Percentiles rank a stretch among this genome's conserved stretches.
These are phyloP conservation scores for Phoma herbarum DNA, from an alignment of 2,329 filamentous ascomycete species.

Conservation along the genomic window DNA sequence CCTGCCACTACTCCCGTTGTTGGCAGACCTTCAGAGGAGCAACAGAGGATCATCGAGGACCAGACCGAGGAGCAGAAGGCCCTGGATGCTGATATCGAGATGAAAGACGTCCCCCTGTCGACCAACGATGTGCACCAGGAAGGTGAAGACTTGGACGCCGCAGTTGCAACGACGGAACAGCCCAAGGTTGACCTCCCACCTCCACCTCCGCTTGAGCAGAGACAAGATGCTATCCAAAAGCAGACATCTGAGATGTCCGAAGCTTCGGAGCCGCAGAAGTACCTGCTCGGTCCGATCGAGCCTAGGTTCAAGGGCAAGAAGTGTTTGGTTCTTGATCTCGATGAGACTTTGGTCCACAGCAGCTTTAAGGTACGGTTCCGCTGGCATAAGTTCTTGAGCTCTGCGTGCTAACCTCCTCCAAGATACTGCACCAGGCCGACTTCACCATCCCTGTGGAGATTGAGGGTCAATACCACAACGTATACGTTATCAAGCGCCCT, in stretches of 20 bases:
- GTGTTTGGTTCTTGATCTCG: constrained; percentile 92
- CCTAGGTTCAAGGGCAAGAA: constrained; percentile 87
- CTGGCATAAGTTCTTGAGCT: neutral
- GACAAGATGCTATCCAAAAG: constrained; percentile 51
- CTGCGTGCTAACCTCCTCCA: constrained; percentile 27
- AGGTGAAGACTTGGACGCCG: constrained; percentile 33
- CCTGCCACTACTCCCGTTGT: constrained; percentile 52
- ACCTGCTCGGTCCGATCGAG: constrained; percentile 81
- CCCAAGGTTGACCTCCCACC: constrained; percentile 62
- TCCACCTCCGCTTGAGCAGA: constrained; percentile 62
- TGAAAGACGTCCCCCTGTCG: constrained; percentile 68
- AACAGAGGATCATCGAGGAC: constrained; percentile 58
- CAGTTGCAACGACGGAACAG: constrained; percentile 39
- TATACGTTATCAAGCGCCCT: constrained; percentile 99
- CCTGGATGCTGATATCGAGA: constrained; percentile 67
- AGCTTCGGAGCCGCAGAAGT: constrained; percentile 64
- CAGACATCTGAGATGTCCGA: constrained; percentile 55
- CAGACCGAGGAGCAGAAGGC: constrained; percentile 59
- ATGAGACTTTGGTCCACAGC: constrained; percentile 97
- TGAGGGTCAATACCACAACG: constrained; percentile 98
- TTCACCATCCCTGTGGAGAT: constrained; percentile 99
- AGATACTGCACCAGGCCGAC: constrained; percentile 98
- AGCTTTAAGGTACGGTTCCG: constrained; percentile 84
- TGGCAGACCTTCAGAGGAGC: constrained; percentile 47
- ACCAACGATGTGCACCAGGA: constrained; percentile 59